A percentile compares a stretch with the other conserved stretches of the same genome.
Evolutionary conservation across 2,329 filamentous ascomycete species (phyloP).

Genomic region (Sporothrix variecibatus): DNA sequence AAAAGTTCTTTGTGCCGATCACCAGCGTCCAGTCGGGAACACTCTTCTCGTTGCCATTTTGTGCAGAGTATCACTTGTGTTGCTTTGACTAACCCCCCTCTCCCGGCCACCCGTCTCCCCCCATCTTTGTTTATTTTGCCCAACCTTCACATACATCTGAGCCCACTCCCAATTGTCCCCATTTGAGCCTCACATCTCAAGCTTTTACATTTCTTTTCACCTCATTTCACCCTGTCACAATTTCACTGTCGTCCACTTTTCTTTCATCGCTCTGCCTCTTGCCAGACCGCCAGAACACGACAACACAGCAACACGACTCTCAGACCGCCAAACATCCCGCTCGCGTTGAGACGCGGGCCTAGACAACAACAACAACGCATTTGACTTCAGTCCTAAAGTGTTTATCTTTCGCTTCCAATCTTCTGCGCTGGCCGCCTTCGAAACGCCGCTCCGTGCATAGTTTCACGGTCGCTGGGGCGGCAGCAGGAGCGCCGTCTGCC

Average conservation of each 20-base stretch:
- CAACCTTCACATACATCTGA: neutral
- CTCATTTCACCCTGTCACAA: neutral
- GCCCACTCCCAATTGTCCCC: neutral
- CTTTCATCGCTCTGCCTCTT: neutral
- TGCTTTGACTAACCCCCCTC: neutral
- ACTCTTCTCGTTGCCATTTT: neutral
- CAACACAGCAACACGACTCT: no score
- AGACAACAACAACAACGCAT: constrained; percentile 24
- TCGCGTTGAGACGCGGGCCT: constrained; percentile 24
- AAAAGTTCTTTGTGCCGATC: neutral
- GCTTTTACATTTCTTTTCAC: neutral
- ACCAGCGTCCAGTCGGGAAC: neutral
- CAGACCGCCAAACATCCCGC: neutral
- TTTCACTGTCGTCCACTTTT: neutral
- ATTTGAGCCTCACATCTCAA: neutral
- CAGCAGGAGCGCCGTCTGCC: constrained; percentile 25
- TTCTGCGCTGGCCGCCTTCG: constrained; percentile 10
- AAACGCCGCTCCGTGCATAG: constrained; percentile 5
- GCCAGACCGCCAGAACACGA: neutral
- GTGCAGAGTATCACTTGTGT: constrained; percentile 5
- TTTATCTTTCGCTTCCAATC: constrained; percentile 10
- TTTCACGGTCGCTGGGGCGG: neutral
- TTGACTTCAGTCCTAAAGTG: constrained; percentile 11
- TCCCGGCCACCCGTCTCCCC: neutral
- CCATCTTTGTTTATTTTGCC: constrained; percentile 5